Evolutionary conservation across 768 basidiomycete genomes (phyloP).

Genomic region (Leucogyrophana mollusca): DNA sequence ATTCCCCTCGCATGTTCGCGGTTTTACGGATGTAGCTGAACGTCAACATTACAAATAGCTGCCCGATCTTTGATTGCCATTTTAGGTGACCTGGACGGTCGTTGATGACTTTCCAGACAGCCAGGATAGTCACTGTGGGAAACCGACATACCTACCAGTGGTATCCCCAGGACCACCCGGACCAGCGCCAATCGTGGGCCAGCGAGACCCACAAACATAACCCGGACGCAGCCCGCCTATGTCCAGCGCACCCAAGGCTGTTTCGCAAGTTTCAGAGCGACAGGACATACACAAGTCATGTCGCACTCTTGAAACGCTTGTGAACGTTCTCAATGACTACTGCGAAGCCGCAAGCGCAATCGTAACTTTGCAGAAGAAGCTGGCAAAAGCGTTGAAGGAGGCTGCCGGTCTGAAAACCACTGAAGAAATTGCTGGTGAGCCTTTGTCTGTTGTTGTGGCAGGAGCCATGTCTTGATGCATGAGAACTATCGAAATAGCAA

Average conservation of each 20-base stretch:
- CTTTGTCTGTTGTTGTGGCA: not conserved
- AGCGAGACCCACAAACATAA: too few species aligned
- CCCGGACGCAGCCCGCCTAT: conserved; percentile 1
- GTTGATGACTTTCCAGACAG: too few species aligned
- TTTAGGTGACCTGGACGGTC: too few species aligned
- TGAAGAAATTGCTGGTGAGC: conserved; percentile 60
- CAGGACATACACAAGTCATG: conserved; percentile 79
- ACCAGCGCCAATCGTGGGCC: too few species aligned
- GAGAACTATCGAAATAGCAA: conserved; percentile 41
- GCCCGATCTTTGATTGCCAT: too few species aligned
- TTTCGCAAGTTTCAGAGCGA: conserved; percentile 50
- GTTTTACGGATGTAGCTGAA: too few species aligned
- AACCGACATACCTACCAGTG: too few species aligned
- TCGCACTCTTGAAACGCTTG: conserved; percentile 68
- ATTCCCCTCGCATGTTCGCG: too few species aligned
- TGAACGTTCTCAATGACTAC: conserved; percentile 69
- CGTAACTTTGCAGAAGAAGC: conserved; percentile 68
- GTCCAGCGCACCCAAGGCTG: conserved; percentile 10
- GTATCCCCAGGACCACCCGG: too few species aligned
- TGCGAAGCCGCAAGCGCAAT: conserved; percentile 66
- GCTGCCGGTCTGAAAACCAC: conserved; percentile 60
- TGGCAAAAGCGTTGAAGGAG: conserved; percentile 69
- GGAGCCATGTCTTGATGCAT: not conserved
- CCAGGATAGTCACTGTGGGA: too few species aligned
- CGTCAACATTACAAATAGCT: too few species aligned